A percentile compares a stretch with the other conserved stretches of the same genome.
Evolutionary conservation across 2,329 filamentous ascomycete species (phyloP).

Genomic region (Beauveria pseudobassiana): DNA sequence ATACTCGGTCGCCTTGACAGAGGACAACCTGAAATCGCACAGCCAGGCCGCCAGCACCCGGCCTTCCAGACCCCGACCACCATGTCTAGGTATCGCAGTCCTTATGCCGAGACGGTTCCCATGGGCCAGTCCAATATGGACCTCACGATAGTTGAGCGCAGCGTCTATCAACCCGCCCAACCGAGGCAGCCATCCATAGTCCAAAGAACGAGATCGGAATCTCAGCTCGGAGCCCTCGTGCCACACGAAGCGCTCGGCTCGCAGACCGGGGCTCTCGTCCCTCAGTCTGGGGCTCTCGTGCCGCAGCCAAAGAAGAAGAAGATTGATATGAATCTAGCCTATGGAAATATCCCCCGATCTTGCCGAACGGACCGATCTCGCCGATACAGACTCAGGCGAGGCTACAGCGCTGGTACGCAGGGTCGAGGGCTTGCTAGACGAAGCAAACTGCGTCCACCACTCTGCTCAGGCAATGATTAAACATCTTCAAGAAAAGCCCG

Average conservation of each 20-base stretch:
- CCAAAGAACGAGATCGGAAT: constrained; percentile 32
- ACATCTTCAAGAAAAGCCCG: constrained; percentile 62
- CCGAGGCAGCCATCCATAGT: constrained; percentile 21
- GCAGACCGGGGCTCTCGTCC: constrained; percentile 8
- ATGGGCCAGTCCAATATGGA: constrained; percentile 31
- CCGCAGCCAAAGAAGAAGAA: constrained; percentile 34
- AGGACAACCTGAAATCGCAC: constrained; percentile 43
- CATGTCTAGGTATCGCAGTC: constrained; percentile 34
- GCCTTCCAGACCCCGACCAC: constrained; percentile 37
- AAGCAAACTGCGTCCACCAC: constrained; percentile 83
- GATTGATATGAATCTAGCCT: constrained; percentile 88
- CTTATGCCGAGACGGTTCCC: constrained; percentile 29
- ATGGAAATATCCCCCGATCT: constrained; percentile 74
- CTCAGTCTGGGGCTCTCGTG: background rate
- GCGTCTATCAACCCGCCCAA: constrained; percentile 9
- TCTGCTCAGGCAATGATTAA: constrained; percentile 76
- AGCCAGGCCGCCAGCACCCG: constrained; percentile 44
- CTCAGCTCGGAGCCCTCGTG: constrained; percentile 17
- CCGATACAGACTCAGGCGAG: constrained; percentile 39
- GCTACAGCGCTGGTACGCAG: constrained; percentile 56
- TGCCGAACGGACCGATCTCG: constrained; percentile 37
- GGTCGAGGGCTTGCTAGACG: constrained; percentile 71
- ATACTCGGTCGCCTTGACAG: constrained; percentile 31
- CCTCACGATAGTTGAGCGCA: constrained; percentile 21
- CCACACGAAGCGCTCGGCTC: constrained; percentile 14